phyloP scores from a whole-genome alignment of 306 rosid species.

The Quercus robur region DNA sequence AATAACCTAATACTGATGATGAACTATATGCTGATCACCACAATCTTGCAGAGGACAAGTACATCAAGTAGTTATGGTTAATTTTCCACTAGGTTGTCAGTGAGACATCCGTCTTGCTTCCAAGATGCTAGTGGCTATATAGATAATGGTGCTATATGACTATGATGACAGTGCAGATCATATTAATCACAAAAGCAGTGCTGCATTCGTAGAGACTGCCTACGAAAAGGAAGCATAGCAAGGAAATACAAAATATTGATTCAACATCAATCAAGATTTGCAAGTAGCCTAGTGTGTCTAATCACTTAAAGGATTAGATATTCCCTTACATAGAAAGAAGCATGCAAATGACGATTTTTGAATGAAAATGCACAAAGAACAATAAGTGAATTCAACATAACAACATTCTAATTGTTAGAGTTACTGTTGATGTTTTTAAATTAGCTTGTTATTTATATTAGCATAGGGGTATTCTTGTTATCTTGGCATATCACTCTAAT shows the following conservation, averaged over 20 bases:
- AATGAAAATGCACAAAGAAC: background rate
- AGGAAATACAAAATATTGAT: background rate
- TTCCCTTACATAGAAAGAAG: conserved; percentile 13
- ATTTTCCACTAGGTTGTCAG: background rate
- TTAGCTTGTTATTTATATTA: too few relatives aligned
- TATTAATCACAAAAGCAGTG: background rate
- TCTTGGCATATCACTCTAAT: too few relatives aligned
- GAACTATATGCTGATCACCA: background rate
- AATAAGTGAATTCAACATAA: background rate
- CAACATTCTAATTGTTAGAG: too few relatives aligned
- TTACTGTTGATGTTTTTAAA: too few relatives aligned
- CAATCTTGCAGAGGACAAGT: background rate
- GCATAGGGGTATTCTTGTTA: too few relatives aligned
- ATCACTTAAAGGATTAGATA: background rate
- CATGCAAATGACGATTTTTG: background rate
- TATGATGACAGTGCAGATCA: background rate
- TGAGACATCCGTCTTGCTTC: background rate
- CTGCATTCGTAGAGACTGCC: background rate
- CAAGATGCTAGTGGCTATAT: background rate
- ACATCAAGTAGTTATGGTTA: background rate
- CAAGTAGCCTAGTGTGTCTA: background rate
- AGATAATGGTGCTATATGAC: background rate
- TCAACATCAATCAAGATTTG: background rate
- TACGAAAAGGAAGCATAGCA: background rate
- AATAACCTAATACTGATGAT: background rate